phyloP scores from a whole-genome alignment of 1,284 basidiomycete genomes.

The Trametes hirsuta region DNA sequence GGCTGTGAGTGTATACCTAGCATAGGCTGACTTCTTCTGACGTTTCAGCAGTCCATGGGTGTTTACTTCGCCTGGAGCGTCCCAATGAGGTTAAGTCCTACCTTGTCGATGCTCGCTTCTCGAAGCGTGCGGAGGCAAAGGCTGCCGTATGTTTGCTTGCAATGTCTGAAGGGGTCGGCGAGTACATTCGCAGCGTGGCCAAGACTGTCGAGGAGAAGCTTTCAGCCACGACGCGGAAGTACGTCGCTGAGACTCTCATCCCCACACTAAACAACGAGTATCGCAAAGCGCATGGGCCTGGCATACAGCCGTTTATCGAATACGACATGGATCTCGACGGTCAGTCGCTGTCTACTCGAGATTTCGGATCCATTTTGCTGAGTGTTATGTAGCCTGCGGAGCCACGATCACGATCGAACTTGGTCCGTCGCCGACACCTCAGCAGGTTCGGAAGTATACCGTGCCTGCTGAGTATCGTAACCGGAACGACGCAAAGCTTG shows the following conservation, averaged over 20 bases:
- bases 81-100: conserved; percentile 54
- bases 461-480: conserved; percentile 54
- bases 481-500: conserved; percentile 62
- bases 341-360: conserved; percentile 28
- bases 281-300: conserved; percentile 41
- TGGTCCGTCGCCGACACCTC: conserved; percentile 34
- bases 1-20: conserved; percentile 41
- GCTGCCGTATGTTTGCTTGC: conserved; percentile 63
- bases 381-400: conserved; percentile 49
- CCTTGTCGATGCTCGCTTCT: conserved; percentile 60
- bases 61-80: conserved; percentile 57
- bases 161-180: conserved; percentile 58
- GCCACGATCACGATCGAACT: conserved; percentile 52
- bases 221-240: conserved; percentile 44
- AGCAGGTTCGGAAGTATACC: conserved; percentile 44
- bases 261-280: conserved; percentile 50
- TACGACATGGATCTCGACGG: conserved; percentile 51
- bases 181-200: conserved; percentile 52
- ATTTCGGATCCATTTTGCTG: background rate
- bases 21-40: conserved; percentile 2
- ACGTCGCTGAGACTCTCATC: conserved; percentile 46
- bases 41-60: conserved; percentile 55
- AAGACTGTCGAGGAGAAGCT: conserved; percentile 47
- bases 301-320: conserved; percentile 42
- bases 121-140: conserved; percentile 63